These are phyloP conservation scores for Tanozyma kutaoensis DNA, from an alignment of 805 yeast species.

Conservation along the genomic window DNA sequence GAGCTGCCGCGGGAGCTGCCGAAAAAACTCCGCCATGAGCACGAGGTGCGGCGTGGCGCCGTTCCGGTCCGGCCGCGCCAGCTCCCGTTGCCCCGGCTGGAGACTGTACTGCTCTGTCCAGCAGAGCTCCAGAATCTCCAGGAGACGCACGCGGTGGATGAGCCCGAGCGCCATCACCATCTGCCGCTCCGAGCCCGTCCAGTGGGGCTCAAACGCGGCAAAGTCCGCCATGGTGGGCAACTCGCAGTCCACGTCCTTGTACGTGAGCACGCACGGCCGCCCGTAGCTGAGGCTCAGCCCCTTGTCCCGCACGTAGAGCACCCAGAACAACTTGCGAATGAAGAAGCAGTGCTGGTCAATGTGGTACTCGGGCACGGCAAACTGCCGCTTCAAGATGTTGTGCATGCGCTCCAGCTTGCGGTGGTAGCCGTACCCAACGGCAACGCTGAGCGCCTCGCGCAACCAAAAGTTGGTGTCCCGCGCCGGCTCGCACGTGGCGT, in stretches of 20 bases:
- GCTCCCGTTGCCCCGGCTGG: neutral
- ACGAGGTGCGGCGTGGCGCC: conserved; percentile 2
- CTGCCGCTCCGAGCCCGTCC: conserved; percentile 1
- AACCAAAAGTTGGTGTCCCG: conserved; percentile 3
- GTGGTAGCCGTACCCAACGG: conserved; percentile 3
- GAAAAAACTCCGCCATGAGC: conserved; percentile 2
- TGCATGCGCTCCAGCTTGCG: neutral
- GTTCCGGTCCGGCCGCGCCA: neutral
- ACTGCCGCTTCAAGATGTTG: neutral
- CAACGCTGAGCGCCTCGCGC: conserved; percentile 1
- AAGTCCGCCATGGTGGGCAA: conserved; percentile 3
- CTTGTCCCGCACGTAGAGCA: conserved; percentile 2
- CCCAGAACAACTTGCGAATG: conserved; percentile 5
- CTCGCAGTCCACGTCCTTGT: conserved; percentile 1
- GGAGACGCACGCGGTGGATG: conserved; percentile 1
- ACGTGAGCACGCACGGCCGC: conserved; percentile 1
- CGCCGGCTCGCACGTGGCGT: conserved; percentile 2
- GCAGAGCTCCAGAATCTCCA: conserved; percentile 2
- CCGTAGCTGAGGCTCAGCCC: conserved; percentile 2
- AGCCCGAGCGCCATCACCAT: conserved; percentile 1
- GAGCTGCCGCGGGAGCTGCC: conserved; percentile 1
- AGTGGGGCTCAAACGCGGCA: conserved; percentile 1
- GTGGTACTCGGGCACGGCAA: neutral
- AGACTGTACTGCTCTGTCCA: conserved; percentile 1
- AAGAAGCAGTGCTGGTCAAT: conserved; percentile 3